Conservation (phyloP, 2,329 filamentous ascomycete species). For the Penicillium hesseltinei region DNA sequence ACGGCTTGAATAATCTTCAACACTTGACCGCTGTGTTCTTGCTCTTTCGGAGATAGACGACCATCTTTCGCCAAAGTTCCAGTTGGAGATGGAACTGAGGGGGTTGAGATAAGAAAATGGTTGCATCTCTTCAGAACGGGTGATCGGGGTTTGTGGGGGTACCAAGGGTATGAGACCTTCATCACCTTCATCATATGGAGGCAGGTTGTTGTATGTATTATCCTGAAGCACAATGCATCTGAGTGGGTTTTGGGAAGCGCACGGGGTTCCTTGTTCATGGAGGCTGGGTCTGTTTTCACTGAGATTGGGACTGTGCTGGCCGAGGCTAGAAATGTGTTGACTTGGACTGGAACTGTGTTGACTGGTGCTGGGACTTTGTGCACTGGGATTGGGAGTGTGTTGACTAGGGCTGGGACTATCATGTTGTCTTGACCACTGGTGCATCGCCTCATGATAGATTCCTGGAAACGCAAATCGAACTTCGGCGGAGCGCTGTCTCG, state of each 20-base stretch:
- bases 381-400: not conserved
- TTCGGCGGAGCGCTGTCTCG: constrained; percentile 12
- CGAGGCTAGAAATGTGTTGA: not conserved
- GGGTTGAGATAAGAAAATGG: not conserved
- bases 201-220: not conserved
- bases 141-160: not conserved
- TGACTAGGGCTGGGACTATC: not conserved
- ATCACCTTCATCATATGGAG: not conserved
- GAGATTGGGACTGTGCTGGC: not conserved
- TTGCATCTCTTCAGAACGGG: not conserved
- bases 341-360: not conserved
- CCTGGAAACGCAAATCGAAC: constrained; percentile 22
- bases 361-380: not conserved
- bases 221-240: not conserved
- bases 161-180: not conserved
- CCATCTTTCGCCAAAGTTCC: no score
- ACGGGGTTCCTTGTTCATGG: not conserved
- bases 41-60: not conserved
- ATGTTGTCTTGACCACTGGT: constrained; percentile 15
- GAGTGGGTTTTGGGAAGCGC: not conserved
- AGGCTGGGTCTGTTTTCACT: not conserved
- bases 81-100: not conserved
- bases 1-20: constrained; percentile 3
- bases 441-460: constrained; percentile 16
- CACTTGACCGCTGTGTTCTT: not conserved